phyloP scores from a whole-genome alignment of 2,329 filamentous ascomycete species.

The Xylariales sp. region DNA sequence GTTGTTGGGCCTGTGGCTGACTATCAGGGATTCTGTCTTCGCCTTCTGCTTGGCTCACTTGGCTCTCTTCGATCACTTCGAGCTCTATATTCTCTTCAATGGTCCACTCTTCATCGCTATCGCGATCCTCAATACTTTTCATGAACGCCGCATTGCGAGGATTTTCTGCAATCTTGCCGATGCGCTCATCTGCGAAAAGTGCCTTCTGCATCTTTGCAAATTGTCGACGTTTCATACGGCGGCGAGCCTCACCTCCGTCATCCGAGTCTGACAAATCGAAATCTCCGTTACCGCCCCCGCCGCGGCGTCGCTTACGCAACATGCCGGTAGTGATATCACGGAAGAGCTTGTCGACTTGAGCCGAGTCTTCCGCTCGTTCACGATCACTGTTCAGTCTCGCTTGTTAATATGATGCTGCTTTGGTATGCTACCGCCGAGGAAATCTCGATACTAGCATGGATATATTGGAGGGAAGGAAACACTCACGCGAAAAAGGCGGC shows the following conservation, averaged over 20 bases:
- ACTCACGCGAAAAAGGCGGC: conserved; percentile 85
- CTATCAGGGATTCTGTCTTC: conserved; percentile 43
- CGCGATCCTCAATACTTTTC: conserved; percentile 79
- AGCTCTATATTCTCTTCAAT: conserved; percentile 56
- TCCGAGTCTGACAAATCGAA: conserved; percentile 88
- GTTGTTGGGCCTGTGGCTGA: conserved; percentile 35
- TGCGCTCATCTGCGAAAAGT: conserved; percentile 80
- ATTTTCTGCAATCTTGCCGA: conserved; percentile 86
- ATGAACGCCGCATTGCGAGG: conserved; percentile 89
- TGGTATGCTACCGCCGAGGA: conserved; percentile 13
- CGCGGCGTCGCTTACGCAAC: conserved; percentile 66
- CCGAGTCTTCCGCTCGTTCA: conserved; percentile 76
- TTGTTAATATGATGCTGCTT: not conserved
- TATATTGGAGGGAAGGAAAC: conserved; percentile 18
- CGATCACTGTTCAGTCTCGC: conserved; percentile 57
- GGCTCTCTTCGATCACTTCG: conserved; percentile 13
- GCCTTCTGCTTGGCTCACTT: conserved; percentile 16
- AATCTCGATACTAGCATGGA: not conserved
- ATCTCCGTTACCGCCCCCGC: conserved; percentile 61
- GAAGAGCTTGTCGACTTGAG: conserved; percentile 84
- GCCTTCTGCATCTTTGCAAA: conserved; percentile 91
- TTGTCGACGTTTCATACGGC: conserved; percentile 78
- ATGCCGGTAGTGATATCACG: conserved; percentile 88
- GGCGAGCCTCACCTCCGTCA: conserved; percentile 73
- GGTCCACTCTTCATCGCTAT: conserved; percentile 71